Evolutionary conservation across 352 stramenopile genomes (phyloP).

Genomic region (Aphanomyces cochlioides): DNA sequence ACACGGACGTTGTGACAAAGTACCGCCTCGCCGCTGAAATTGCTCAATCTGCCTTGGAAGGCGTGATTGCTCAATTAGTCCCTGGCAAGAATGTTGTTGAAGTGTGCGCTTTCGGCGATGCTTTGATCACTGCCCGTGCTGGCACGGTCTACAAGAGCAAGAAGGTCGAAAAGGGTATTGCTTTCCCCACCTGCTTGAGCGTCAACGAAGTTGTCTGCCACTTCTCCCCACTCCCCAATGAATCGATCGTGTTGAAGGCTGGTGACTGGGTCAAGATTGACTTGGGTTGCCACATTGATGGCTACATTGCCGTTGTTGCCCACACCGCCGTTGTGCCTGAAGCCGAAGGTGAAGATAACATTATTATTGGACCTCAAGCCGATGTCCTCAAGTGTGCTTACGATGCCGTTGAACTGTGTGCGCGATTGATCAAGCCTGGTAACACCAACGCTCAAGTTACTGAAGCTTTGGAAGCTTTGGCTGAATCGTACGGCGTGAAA

Average conservation of each 20-base stretch:
- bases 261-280: slow-evolving; percentile 93
- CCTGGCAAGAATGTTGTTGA: slow-evolving; percentile 94
- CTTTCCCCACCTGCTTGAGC: slow-evolving; percentile 98
- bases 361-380: slow-evolving; percentile 66
- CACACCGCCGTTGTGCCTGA: slow-evolving; percentile 95
- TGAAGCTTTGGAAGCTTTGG: slow-evolving; percentile 92
- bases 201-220: slow-evolving; percentile 99
- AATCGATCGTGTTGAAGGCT: slow-evolving; percentile 71
- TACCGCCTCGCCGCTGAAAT: slow-evolving; percentile 99
- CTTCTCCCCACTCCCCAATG: slow-evolving; percentile 92
- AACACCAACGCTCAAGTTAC: slow-evolving; percentile 96
- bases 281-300: slow-evolving; percentile 99
- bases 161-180: slow-evolving; percentile 97
- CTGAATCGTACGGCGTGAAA: slow-evolving; percentile 95
- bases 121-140: slow-evolving; percentile 77
- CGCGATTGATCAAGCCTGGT: slow-evolving; percentile 95
- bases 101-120: slow-evolving; percentile 91
- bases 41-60: slow-evolving; percentile 95
- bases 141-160: slow-evolving; percentile 96
- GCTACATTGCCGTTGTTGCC: slow-evolving; percentile 97
- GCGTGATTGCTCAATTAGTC: slow-evolving; percentile 91
- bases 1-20: slow-evolving; percentile 93
- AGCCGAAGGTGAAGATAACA: slow-evolving; percentile 51
- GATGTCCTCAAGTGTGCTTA: slow-evolving; percentile 97
- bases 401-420: slow-evolving; percentile 95